Evolutionary conservation across 805 yeast species (phyloP), one percentile per base, ranked within the genome.

Genomic region (Yarrowia sp.): DNA sequence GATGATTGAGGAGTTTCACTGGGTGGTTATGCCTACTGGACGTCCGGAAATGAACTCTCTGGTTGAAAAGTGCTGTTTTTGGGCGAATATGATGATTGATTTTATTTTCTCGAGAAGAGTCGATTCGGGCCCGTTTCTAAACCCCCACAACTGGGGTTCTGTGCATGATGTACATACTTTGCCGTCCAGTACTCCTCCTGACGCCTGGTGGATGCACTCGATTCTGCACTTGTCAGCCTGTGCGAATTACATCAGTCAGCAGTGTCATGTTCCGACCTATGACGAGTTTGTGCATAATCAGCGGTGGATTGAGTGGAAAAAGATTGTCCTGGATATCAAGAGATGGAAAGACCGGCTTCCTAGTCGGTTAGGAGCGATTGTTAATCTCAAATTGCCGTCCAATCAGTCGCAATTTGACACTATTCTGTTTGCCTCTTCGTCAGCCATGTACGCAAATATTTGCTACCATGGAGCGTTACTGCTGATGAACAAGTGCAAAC

Each of bases 11-110:
- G 65, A 59, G 65, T 59, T 59, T 15, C 65, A 59, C n/a, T 59
- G 65, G 65, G 65, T 59, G 5, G 65, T 59, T 8, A 59, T 35
- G 50, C 52, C 65, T 2, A 59, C 52, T 0, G 65, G 65, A 22
- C 16, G 65, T 0, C 65, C 65, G 1, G 65, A 42, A 32, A 59
- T 59, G 65, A 59, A 59, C 52, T 59, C 65, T 1, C 2, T 59
- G 35, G 46, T 59, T 12, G 65, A 59, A 45, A 42, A 35, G 8
- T 59, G 65, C 65, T 59, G 65, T 19, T 59, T 59, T 12, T 59
- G 65, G 65, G 65, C 65, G 42, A 59, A 59, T 42, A 59, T 59
- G 65, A 59, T 59, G 65, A 59, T 59, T 22, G 65, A 59, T 12
- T 59, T 59, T 10, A 59, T 59, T 16, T 59, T 59, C 9, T 59